Evolutionary conservation across 2,329 filamentous ascomycete species (phyloP), one percentile per base, ranked within the genome.

Genomic region (Aspergillus sp.): DNA sequence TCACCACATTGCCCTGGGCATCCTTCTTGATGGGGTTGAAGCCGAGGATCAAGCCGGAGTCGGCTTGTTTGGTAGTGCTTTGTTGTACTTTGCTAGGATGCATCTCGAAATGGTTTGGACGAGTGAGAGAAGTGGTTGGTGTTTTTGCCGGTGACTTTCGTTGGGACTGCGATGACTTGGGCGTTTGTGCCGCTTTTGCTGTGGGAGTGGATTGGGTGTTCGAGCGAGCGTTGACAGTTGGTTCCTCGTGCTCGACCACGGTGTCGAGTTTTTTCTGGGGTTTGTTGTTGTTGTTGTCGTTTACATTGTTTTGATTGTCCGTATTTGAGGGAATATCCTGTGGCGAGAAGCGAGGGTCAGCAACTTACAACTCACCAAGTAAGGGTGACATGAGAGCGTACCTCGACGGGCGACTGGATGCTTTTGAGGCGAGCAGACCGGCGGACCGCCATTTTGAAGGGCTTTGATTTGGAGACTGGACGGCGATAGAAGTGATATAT

Each of bases 11-110:
- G 38, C 73, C 73, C 32, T 70, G 65, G 22, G 71, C 65, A 53
- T 76, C 74, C 57, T 68, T 74, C 60, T 83, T 85, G 71, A 95
- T 87, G 63, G 90, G 89, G 58, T 85, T 85, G 74, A 97, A 96
- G 15, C 93, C 93, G 20, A 96, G 82, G 68, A 89, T 85, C 43
- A 95, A 80, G 5, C 89, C 91, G 11, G 92, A 91, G 24, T 95
- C 92, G 2, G 89, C 85, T 44, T 90, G 80, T 53, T 89, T 90
- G 60, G 86, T 89, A 20, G 89, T 93, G 62, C 82, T 88, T 53
- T 85, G 82, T 56, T 95, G 91, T 56, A 86, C 85, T 70, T 89
- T 90, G 78, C 89, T 90, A 8, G 93, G 93, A 71, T 97, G 93
- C 93, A 97, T 97, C 72, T 96, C 92, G 58, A 87, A 85, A 62